Evolutionary conservation across 108 stramenopile genomes (phyloP), one percentile per base, ranked within the genome.

Genomic region (Stephanodiscus minutulus): DNA sequence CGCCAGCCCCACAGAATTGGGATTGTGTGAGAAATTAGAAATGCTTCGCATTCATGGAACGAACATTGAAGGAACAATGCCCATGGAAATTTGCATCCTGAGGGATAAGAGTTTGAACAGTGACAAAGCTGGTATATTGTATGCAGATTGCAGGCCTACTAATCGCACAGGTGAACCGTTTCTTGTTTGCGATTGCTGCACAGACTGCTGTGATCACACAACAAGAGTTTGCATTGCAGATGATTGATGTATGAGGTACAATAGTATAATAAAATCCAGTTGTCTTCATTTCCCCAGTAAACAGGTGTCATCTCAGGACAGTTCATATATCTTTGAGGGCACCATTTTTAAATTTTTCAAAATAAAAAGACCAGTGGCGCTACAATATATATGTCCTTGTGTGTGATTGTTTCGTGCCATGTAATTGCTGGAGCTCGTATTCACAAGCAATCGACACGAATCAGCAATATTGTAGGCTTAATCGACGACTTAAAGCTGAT

Each of bases 141-240:
- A 64, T 47, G 36, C 63, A 10, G 63, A 64, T 44, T 64, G 63
- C 8, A 43, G 63, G 12, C 41, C 41, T 25, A 64, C 44, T 64
- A 64, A 64, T 64, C 37, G 63, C 18, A 64, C 63, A 13, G 44
- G 44, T 15, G 63, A 64, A 3, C 63, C 63, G 15, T 64, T 47
- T 22, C 17, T 64, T 4, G 46, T 11, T 21, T 64, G 63, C 24
- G 46, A 47, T 22, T 64, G 63, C 21, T 64, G 63, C 22, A 18
- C 63, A 22, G 63, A 64, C 27, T 64, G 63, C 25, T 64, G 63
- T 12, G 63, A 64, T 27, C 63, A 64, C 46, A 60, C 69, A 27
- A 57, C 58, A 7, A 2, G 31, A n/a, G 69, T 70, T 48, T 70
- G 69, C 24, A 46, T 70, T 33, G 41, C 21, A 44, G 69, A 70